phyloP scores from a whole-genome alignment of 2,329 filamentous ascomycete genomes.

The Dothistroma septosporum region DNA sequence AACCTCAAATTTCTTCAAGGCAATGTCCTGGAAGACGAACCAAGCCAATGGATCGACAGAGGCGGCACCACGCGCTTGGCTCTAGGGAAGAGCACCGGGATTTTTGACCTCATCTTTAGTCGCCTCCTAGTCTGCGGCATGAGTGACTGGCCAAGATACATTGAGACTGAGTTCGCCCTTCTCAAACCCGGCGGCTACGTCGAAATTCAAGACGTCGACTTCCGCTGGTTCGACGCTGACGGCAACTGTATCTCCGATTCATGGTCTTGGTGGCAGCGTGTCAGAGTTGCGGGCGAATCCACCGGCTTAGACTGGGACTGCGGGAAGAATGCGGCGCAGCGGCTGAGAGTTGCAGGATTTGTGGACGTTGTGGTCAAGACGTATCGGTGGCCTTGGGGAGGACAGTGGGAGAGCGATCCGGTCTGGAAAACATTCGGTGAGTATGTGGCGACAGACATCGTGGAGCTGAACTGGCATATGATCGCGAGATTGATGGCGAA shows the following conservation, averaged over 20 bases:
- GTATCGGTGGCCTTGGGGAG: conserved; percentile 19
- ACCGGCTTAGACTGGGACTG: conserved; percentile 15
- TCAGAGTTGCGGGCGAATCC: conserved; percentile 4
- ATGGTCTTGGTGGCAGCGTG: conserved; percentile 17
- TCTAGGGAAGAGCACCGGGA: not conserved
- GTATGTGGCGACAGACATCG: conserved; percentile 9
- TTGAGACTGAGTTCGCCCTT: conserved; percentile 8
- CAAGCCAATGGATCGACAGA: not conserved
- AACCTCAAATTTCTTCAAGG: conserved; percentile 16
- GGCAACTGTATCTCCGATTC: conserved; percentile 11
- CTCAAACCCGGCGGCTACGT: conserved; percentile 21
- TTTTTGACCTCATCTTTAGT: conserved; percentile 24
- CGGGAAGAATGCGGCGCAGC: conserved; percentile 8
- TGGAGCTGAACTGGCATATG: conserved; percentile 10
- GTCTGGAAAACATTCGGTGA: conserved; percentile 13
- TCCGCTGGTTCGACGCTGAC: conserved; percentile 7
- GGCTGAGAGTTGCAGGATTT: conserved; percentile 22
- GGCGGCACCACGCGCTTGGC: not conserved
- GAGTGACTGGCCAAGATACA: conserved; percentile 20
- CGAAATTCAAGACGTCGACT: conserved; percentile 23
- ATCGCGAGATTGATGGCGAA: conserved; percentile 9
- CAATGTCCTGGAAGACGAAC: conserved; percentile 9
- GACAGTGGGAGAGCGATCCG: conserved; percentile 4
- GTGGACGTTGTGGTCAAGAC: conserved; percentile 16
- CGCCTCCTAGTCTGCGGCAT: conserved; percentile 23